These are phyloP conservation scores for Geotrichum histeridarum DNA, from an alignment of 1,139 yeast species.

Conservation along the genomic window DNA sequence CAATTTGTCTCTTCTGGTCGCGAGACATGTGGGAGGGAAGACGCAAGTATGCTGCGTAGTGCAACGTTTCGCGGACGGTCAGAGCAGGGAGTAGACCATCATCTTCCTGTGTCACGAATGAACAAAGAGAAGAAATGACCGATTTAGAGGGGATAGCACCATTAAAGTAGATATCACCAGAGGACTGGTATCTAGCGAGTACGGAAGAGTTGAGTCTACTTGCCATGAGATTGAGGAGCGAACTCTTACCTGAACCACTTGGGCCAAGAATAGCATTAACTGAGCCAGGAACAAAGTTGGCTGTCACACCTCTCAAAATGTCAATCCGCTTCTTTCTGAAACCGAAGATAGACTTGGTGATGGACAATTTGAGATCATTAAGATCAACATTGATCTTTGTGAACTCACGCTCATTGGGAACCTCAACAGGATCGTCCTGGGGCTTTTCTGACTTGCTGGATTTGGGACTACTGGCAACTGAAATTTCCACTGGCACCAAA, in stretches of 20 bases:
- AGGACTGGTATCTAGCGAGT: constrained; percentile 35
- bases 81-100: constrained; percentile 61
- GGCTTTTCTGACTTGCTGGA: constrained; percentile 6
- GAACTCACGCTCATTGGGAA: constrained; percentile 34
- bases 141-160: constrained; percentile 41
- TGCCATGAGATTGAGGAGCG: constrained; percentile 62
- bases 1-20: constrained; percentile 36
- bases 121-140: constrained; percentile 51
- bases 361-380: constrained; percentile 23
- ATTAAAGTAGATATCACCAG: constrained; percentile 46
- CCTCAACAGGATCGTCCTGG: background rate
- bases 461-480: constrained; percentile 39
- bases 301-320: constrained; percentile 51
- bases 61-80: constrained; percentile 72
- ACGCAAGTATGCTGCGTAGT: constrained; percentile 66
- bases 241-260: constrained; percentile 81
- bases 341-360: constrained; percentile 11
- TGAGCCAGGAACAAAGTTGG: constrained; percentile 55
- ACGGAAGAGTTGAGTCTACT: constrained; percentile 51
- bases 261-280: constrained; percentile 89
- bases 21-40: constrained; percentile 37
- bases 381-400: constrained; percentile 22
- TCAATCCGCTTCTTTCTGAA: constrained; percentile 26
- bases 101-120: constrained; percentile 78
- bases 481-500: constrained; percentile 46